Conservation (phyloP, 2,329 filamentous ascomycete species). For the Hypoxylon sp. region DNA sequence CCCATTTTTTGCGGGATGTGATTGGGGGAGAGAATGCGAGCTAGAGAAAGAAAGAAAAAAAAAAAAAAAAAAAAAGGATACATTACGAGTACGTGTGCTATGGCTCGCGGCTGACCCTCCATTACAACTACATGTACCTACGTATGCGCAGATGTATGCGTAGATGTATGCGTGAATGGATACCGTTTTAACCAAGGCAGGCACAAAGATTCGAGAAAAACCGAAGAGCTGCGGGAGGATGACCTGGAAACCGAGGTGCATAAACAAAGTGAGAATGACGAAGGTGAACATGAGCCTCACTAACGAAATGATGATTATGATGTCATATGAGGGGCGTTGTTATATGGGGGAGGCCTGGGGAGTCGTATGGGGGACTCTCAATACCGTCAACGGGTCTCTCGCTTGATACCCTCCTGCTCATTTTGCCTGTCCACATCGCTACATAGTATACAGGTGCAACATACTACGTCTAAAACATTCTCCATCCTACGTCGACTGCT, state of each 20-base stretch:
- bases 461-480: slow-evolving; percentile 2
- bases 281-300: slow-evolving; percentile 37
- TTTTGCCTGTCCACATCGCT: slow-evolving; percentile 3
- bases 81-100: slow-evolving; percentile 8
- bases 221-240: slow-evolving; percentile 1
- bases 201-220: slow-evolving; percentile 16
- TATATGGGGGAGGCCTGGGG: slow-evolving; percentile 30
- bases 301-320: slow-evolving; percentile 34
- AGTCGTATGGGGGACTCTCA: slow-evolving; percentile 24
- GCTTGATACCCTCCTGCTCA: slow-evolving; percentile 35
- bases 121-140: neutral
- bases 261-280: slow-evolving; percentile 38
- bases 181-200: slow-evolving; percentile 11
- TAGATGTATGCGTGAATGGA: neutral
- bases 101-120: slow-evolving; percentile 1
- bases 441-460: neutral
- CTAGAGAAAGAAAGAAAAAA: slow-evolving; percentile 2
- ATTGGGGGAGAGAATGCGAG: slow-evolving; percentile 18
- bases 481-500: neutral
- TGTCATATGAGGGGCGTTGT: slow-evolving; percentile 40
- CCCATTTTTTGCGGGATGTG: slow-evolving; percentile 7
- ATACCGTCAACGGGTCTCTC: slow-evolving; percentile 14
- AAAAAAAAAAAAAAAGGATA: slow-evolving; percentile 5
- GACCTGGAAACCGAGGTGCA: slow-evolving; percentile 20
- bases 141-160: neutral